Percentiles rank a stretch among this genome's conserved stretches.
Conservation (phyloP, 345 rosid genomes). For the Eucalyptus regnans region DNA sequence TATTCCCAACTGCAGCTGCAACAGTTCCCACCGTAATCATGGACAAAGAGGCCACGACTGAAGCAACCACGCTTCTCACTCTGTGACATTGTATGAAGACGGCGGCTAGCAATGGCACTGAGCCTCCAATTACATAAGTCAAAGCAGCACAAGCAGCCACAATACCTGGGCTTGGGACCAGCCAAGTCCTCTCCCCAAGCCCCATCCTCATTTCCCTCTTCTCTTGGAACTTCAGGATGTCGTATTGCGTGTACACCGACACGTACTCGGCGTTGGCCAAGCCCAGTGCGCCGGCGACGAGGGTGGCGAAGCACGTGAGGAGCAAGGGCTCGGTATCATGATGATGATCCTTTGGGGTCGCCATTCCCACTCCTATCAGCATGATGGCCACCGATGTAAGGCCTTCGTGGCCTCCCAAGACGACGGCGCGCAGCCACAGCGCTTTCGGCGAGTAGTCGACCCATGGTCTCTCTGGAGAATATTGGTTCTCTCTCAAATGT, state of each 20-base stretch:
- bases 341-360: background rate
- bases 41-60: background rate
- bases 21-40: background rate
- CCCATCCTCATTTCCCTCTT: background rate
- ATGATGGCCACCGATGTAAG: background rate
- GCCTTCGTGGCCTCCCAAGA: background rate
- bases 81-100: background rate
- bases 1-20: background rate
- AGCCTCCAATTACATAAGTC: background rate
- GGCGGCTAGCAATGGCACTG: background rate
- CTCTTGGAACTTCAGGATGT: background rate
- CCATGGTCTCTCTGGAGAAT: background rate
- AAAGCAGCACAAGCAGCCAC: background rate
- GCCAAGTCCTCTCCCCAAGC: background rate
- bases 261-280: background rate
- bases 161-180: background rate
- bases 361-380: background rate
- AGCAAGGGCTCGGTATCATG: background rate
- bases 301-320: background rate
- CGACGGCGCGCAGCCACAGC: background rate
- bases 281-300: background rate
- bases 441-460: background rate
- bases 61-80: background rate
- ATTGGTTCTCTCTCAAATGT: no score
- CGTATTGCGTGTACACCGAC: background rate